A percentile compares a stretch with the other conserved stretches of the same genome.
phyloP scores from a whole-genome alignment of 2,329 filamentous ascomycete species.

The Fonsecaea multimorphosa region DNA sequence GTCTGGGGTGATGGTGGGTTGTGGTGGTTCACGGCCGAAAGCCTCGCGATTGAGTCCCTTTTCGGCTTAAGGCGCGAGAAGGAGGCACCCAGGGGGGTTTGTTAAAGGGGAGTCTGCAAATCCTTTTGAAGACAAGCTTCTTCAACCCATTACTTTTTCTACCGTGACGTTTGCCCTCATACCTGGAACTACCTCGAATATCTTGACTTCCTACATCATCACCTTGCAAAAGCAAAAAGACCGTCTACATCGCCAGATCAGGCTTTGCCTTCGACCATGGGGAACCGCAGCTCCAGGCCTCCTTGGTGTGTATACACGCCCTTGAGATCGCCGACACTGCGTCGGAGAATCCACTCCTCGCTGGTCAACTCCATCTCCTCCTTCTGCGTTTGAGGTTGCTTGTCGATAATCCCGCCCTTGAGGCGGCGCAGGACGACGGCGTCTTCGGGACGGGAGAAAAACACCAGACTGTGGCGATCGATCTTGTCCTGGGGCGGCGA shows the following conservation, averaged over 20 bases:
- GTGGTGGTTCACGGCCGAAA: neutral
- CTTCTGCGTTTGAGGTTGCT: slow-evolving; percentile 15
- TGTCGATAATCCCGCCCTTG: slow-evolving; percentile 17
- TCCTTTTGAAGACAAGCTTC: neutral
- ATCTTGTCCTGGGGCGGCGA: slow-evolving; percentile 54
- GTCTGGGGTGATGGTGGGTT: neutral
- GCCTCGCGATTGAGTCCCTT: neutral
- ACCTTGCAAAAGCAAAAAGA: neutral
- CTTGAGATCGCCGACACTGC: slow-evolving; percentile 17
- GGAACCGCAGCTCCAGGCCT: slow-evolving; percentile 11
- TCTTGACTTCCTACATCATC: neutral
- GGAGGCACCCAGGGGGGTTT: too few relatives aligned
- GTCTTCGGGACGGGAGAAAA: slow-evolving; percentile 57
- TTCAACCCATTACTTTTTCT: neutral
- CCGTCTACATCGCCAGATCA: neutral
- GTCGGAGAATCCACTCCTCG: slow-evolving; percentile 18
- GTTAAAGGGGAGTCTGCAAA: neutral
- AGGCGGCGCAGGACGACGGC: slow-evolving; percentile 10
- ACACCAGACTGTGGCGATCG: slow-evolving; percentile 60
- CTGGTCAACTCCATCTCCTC: slow-evolving; percentile 16
- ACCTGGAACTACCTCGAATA: neutral
- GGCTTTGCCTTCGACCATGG: slow-evolving; percentile 9
- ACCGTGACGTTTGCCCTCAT: neutral
- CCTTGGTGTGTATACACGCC: slow-evolving; percentile 17
- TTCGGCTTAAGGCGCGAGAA: neutral